Evolutionary conservation across 805 yeast genomes (phyloP).

Genomic region (Pichia rugopelliculosa): DNA sequence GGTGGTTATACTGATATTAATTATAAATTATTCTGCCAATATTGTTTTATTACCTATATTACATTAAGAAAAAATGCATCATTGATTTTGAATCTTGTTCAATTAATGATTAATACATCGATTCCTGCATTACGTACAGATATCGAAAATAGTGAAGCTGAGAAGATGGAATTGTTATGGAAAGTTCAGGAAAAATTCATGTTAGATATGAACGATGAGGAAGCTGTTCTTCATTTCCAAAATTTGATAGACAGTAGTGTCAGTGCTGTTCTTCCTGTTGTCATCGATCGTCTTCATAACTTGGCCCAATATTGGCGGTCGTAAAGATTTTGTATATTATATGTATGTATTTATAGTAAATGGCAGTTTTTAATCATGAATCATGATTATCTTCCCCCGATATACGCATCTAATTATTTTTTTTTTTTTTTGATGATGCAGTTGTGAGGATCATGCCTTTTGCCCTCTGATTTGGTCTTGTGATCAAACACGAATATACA

Average conservation of each 20-base stretch:
- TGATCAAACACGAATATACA: not conserved
- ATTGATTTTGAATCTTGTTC: constrained; percentile 81
- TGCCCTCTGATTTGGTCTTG: not conserved
- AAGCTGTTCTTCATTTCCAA: constrained; percentile 92
- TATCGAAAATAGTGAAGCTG: constrained; percentile 38
- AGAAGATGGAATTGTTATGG: constrained; percentile 78
- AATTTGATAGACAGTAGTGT: constrained; percentile 91
- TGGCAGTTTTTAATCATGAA: not conserved
- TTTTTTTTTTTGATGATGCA: not conserved
- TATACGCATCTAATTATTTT: not conserved
- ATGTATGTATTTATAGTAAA: too few species aligned
- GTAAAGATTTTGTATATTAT: constrained; percentile 20
- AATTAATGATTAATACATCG: constrained; percentile 87
- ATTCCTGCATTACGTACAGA: constrained; percentile 73
- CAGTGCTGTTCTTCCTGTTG: constrained; percentile 87
- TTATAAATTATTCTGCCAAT: constrained; percentile 79
- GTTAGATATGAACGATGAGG: constrained; percentile 89
- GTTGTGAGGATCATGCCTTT: not conserved
- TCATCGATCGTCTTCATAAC: constrained; percentile 89
- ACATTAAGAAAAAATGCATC: constrained; percentile 86
- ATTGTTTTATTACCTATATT: constrained; percentile 90
- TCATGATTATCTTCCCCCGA: too few species aligned
- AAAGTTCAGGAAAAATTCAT: constrained; percentile 93
- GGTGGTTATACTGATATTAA: constrained; percentile 87
- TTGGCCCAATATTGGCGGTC: constrained; percentile 98